Conservation (phyloP, 1,284 basidiomycete genomes). For the Ganoderma meredithae region DNA sequence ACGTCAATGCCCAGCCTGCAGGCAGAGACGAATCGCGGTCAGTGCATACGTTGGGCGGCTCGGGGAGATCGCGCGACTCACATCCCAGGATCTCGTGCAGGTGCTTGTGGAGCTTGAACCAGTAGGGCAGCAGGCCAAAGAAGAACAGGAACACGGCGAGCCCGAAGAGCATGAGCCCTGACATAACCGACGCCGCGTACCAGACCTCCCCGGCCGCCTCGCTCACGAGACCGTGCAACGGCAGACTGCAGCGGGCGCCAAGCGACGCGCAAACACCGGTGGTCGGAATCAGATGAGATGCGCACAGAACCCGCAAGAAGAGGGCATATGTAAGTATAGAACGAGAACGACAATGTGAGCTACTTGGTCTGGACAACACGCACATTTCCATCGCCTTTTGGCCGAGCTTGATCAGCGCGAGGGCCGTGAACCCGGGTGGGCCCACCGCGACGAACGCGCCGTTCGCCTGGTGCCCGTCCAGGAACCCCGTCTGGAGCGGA, state of each 20-base stretch:
- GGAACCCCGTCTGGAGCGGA: constrained; percentile 52
- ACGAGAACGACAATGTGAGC: no score
- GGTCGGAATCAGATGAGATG: constrained; percentile 20
- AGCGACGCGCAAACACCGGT: constrained; percentile 13
- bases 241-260: constrained; percentile 42
- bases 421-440: constrained; percentile 57
- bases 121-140: constrained; percentile 54
- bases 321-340: neutral
- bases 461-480: constrained; percentile 58
- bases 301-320: constrained; percentile 5
- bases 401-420: constrained; percentile 56
- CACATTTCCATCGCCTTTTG: constrained; percentile 49
- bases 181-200: constrained; percentile 51
- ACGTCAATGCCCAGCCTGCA: constrained; percentile 55
- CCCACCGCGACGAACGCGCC: constrained; percentile 57
- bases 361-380: constrained; percentile 30
- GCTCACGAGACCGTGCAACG: constrained; percentile 48
- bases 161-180: constrained; percentile 51
- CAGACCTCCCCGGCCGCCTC: constrained; percentile 54
- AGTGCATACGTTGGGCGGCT: neutral
- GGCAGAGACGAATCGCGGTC: constrained; percentile 5
- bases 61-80: constrained; percentile 35
- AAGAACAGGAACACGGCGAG: constrained; percentile 56
- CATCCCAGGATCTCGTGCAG: constrained; percentile 58
- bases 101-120: constrained; percentile 58